These are phyloP conservation scores for Debaryomyces nepalensis DNA, from an alignment of 1,139 yeast species.

Conservation along the genomic window DNA sequence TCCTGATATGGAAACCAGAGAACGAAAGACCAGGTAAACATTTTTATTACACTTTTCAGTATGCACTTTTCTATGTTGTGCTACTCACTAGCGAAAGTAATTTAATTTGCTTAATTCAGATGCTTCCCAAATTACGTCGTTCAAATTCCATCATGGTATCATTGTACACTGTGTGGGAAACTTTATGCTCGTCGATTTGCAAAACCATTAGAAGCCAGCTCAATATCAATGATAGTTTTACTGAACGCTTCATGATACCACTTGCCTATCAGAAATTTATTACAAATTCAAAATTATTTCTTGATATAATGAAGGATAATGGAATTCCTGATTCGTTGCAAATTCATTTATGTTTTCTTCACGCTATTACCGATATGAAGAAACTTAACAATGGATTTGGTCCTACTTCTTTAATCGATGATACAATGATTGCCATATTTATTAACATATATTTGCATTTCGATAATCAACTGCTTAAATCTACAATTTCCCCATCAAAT, in stretches of 20 bases:
- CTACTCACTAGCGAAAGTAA: slow-evolving; percentile 60
- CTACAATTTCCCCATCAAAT: slow-evolving; percentile 7
- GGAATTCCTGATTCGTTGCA: slow-evolving; percentile 34
- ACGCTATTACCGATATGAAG: slow-evolving; percentile 65
- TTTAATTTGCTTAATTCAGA: slow-evolving; percentile 57
- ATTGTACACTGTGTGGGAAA: slow-evolving; percentile 69
- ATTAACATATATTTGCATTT: slow-evolving; percentile 50
- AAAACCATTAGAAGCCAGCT: slow-evolving; percentile 51
- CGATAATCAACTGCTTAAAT: slow-evolving; percentile 14
- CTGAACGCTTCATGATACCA: slow-evolving; percentile 57
- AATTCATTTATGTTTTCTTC: slow-evolving; percentile 47
- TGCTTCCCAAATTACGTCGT: slow-evolving; percentile 73
- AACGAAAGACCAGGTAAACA: slow-evolving; percentile 92
- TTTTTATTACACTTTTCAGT: slow-evolving; percentile 75
- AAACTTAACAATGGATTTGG: slow-evolving; percentile 82
- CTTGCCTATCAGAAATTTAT: slow-evolving; percentile 53
- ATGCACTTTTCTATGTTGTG: slow-evolving; percentile 65
- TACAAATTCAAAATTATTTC: slow-evolving; percentile 40
- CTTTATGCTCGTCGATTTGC: slow-evolving; percentile 52
- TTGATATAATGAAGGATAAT: slow-evolving; percentile 34
- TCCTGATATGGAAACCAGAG: slow-evolving; percentile 94
- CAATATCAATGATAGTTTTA: slow-evolving; percentile 49
- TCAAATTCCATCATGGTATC: slow-evolving; percentile 76
- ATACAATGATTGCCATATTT: slow-evolving; percentile 67
- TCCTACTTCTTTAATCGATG: slow-evolving; percentile 78